phyloP scores from a whole-genome alignment of 1,139 yeast genomes.

The Groenewaldozyma auringiensis region DNA sequence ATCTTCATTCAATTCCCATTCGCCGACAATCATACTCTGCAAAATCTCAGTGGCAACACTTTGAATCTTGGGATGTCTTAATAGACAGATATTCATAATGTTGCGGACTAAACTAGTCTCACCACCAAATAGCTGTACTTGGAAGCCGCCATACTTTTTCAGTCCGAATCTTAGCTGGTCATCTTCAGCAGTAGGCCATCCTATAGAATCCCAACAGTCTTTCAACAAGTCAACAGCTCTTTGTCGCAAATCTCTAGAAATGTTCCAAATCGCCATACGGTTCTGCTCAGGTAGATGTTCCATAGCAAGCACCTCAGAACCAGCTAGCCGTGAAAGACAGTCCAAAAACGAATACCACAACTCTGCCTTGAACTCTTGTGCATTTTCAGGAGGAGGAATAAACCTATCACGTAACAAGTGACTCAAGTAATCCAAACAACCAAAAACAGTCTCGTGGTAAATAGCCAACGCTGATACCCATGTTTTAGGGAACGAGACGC shows the following conservation, averaged over 20 bases:
- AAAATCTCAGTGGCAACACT: slow-evolving; percentile 58
- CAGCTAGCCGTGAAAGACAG: slow-evolving; percentile 51
- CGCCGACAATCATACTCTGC: slow-evolving; percentile 66
- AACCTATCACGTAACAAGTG: slow-evolving; percentile 29
- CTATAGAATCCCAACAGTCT: slow-evolving; percentile 67
- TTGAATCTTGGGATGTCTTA: slow-evolving; percentile 57
- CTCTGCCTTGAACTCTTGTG: slow-evolving; percentile 52
- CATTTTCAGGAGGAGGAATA: slow-evolving; percentile 48
- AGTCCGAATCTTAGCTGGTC: slow-evolving; percentile 57
- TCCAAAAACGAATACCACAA: slow-evolving; percentile 48
- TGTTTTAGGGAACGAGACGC: slow-evolving; percentile 36
- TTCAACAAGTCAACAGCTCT: slow-evolving; percentile 50
- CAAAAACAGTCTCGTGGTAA: slow-evolving; percentile 47
- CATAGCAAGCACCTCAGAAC: slow-evolving; percentile 29
- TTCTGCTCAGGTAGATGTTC: slow-evolving; percentile 52
- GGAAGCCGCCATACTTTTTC: slow-evolving; percentile 62
- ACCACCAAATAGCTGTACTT: slow-evolving; percentile 54
- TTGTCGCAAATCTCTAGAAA: slow-evolving; percentile 58
- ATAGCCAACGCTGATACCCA: slow-evolving; percentile 31
- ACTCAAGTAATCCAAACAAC: slow-evolving; percentile 53
- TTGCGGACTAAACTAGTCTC: slow-evolving; percentile 58
- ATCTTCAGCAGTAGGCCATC: slow-evolving; percentile 57
- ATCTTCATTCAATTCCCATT: slow-evolving; percentile 53
- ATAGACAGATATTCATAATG: slow-evolving; percentile 61
- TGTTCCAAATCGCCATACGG: slow-evolving; percentile 57